Conservation (phyloP, 2,329 filamentous ascomycete species). For the Verticillium zaregamsianum region DNA sequence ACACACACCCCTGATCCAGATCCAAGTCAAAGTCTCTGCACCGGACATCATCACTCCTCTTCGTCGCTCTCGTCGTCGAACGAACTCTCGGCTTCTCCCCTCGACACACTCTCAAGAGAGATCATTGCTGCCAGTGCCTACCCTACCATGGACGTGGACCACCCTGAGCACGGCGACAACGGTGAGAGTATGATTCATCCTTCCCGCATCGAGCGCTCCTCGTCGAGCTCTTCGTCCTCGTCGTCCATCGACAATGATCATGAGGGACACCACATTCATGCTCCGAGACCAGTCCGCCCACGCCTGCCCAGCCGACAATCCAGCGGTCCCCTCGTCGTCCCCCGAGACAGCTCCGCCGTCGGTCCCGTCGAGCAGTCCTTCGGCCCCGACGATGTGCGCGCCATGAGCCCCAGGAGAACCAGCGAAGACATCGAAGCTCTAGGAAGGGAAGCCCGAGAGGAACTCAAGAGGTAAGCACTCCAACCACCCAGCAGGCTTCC, state of each 20-base stretch:
- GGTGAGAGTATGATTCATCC: conserved; percentile 16
- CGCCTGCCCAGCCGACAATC: conserved; percentile 70
- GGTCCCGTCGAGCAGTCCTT: conserved; percentile 71
- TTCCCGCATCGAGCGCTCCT: conserved; percentile 31
- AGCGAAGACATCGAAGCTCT: conserved; percentile 87
- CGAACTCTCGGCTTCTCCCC: neutral
- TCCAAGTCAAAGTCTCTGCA: neutral
- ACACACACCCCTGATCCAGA: neutral
- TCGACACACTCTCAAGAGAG: neutral
- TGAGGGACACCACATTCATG: conserved; percentile 38
- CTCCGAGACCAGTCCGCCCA: conserved; percentile 56
- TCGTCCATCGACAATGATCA: conserved; percentile 25
- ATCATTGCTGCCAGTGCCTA: neutral
- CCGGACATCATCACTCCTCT: neutral
- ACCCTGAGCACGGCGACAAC: conserved; percentile 15
- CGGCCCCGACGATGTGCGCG: conserved; percentile 81
- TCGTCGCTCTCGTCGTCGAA: neutral
- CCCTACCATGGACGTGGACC: conserved; percentile 10
- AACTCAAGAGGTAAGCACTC: conserved; percentile 49
- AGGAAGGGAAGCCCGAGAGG: conserved; percentile 73
- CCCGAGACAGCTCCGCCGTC: conserved; percentile 69
- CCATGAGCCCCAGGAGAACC: conserved; percentile 90
- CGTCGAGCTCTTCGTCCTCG: conserved; percentile 24
- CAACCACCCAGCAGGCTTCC: neutral
- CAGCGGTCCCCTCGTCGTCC: conserved; percentile 78